Conservation (phyloP, 2,329 filamentous ascomycete species). For the Chaetomiaceae sp. region DNA sequence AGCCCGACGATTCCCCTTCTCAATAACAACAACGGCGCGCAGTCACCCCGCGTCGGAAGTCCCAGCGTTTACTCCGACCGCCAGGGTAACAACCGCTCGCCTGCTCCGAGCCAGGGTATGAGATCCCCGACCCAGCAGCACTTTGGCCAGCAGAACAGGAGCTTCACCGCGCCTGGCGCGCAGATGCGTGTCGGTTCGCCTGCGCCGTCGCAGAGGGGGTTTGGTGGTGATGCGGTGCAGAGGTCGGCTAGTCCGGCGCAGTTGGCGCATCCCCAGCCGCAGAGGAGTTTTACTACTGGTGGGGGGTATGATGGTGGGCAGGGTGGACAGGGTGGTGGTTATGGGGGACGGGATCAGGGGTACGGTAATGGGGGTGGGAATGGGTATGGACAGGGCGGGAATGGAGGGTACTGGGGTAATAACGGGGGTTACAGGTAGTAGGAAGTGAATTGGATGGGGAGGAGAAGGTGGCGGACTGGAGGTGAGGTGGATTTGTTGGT, state of each 20-base stretch:
- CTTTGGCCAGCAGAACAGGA: constrained; percentile 23
- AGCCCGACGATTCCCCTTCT: constrained; percentile 30
- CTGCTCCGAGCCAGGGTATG: constrained; percentile 16
- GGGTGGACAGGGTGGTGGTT: background rate
- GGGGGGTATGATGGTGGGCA: constrained; percentile 12
- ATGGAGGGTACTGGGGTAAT: background rate
- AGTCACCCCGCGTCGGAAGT: constrained; percentile 24
- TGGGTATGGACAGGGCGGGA: background rate
- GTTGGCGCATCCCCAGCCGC: constrained; percentile 24
- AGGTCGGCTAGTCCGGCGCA: constrained; percentile 28
- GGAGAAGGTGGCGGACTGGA: background rate
- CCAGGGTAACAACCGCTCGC: constrained; percentile 6
- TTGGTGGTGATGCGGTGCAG: constrained; percentile 21
- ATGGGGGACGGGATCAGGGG: too few relatives aligned
- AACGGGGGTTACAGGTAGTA: background rate
- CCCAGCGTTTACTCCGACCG: constrained; percentile 18
- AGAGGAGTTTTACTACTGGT: constrained; percentile 25
- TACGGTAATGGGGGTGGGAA: background rate
- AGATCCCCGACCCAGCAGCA: constrained; percentile 17
- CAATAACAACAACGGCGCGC: constrained; percentile 23
- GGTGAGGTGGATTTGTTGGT: too few relatives aligned
- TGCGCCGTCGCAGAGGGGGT: constrained; percentile 23
- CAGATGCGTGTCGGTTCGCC: constrained; percentile 29
- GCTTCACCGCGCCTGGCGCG: constrained; percentile 28
- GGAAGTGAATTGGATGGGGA: too few relatives aligned